Evolutionary conservation across 345 rosid genomes (phyloP), one percentile per base, ranked within the genome.

Genomic region (Populus tremula): DNA sequence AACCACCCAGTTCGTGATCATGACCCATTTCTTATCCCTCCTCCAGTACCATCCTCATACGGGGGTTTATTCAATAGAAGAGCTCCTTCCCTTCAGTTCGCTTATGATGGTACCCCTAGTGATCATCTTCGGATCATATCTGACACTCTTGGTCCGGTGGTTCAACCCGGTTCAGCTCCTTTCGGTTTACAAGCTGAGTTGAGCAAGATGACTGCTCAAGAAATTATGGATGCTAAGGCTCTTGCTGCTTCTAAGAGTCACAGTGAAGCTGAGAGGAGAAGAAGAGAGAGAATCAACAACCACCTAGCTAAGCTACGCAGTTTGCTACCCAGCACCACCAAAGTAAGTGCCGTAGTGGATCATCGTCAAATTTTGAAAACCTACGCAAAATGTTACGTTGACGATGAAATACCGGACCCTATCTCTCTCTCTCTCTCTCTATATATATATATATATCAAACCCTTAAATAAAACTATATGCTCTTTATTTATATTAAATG

Each of bases 181-280:
- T 93, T 93, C 33, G 97, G 98, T 64, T 84, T 91, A 38, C 98
- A 92, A 76, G 88, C 92, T 25, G 94, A 96, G 83, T 50, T 96
- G 71, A 94, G 96, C 20, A 93, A 92, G 82, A 87, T 93, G 96
- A 90, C 93, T 47, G 94, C 97, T n/a, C 99, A 96, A 84, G 97
- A 93, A 83, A 89, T 96, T 62, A 91, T 96, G 94, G 99, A 96
- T n/a, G 99, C 99, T 8, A 96, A 96, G 84, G 99, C 99, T 43
- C 92, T 96, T 8, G 99, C 98, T 77, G 99, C 98, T 50, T 96
- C 99, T 3, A 93, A 92, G 80, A 93, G 96, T 81, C 99, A 96
- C 82, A 96, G 99, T 78, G 99, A 93, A 74, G 98, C 98, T 59
- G 99, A 96, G 84, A 90, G 99, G 87, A 85, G 98, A 77, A 74